Percentiles rank a stretch among this genome's conserved stretches.
Evolutionary conservation across 495 filamentous ascomycete species (phyloP).

Genomic region (Penicillium taxi): DNA sequence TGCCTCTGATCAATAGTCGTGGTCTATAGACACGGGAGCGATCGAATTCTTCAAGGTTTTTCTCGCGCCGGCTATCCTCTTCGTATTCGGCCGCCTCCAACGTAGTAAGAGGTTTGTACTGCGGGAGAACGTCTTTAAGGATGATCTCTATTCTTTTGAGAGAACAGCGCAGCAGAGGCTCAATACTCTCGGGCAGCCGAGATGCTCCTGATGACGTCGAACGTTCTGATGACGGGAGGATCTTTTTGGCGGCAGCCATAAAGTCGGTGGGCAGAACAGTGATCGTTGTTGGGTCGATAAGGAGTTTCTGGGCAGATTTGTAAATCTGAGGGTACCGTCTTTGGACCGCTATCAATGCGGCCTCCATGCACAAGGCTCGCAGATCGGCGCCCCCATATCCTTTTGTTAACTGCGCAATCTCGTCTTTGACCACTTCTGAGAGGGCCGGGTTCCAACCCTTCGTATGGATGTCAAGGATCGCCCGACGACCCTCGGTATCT

Average conservation of each 20-base stretch:
- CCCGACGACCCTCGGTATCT: slow-evolving; percentile 63
- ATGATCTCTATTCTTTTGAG: slow-evolving; percentile 56
- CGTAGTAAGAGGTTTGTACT: slow-evolving; percentile 74
- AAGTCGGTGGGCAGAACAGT: slow-evolving; percentile 85
- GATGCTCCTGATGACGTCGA: slow-evolving; percentile 74
- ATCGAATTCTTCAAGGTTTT: slow-evolving; percentile 85
- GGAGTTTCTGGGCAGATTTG: slow-evolving; percentile 77
- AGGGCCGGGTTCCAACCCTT: slow-evolving; percentile 82
- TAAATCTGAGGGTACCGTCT: slow-evolving; percentile 95
- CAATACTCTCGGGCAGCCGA: slow-evolving; percentile 65
- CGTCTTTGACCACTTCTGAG: slow-evolving; percentile 65
- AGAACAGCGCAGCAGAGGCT: slow-evolving; percentile 70
- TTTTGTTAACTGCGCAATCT: slow-evolving; percentile 80
- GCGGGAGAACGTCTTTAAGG: slow-evolving; percentile 73
- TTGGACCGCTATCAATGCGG: slow-evolving; percentile 96
- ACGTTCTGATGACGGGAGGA: slow-evolving; percentile 88
- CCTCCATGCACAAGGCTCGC: slow-evolving; percentile 90
- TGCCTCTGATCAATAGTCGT: slow-evolving; percentile 68
- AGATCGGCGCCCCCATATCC: slow-evolving; percentile 95
- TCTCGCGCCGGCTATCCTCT: slow-evolving; percentile 71
- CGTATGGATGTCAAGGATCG: slow-evolving; percentile 93
- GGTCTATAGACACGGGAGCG: slow-evolving; percentile 82
- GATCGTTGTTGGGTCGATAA: slow-evolving; percentile 78
- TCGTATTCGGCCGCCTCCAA: slow-evolving; percentile 92
- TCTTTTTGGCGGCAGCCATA: slow-evolving; percentile 91